phyloP scores from a whole-genome alignment of 768 basidiomycete genomes.

The Auricularia cornea region DNA sequence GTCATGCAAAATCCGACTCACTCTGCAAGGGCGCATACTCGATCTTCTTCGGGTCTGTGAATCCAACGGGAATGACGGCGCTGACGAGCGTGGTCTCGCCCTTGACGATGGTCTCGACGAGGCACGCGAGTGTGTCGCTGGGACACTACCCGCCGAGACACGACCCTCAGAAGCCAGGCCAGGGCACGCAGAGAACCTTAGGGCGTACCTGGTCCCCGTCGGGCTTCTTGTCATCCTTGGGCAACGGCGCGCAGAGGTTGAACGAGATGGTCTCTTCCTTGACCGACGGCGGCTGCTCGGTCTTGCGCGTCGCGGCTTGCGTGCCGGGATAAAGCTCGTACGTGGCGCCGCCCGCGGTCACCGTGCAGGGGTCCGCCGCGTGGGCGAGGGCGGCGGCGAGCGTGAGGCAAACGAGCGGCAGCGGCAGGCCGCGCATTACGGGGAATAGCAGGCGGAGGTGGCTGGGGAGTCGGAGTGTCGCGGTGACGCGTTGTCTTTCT shows the following conservation, averaged over 20 bases:
- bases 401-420: neutral
- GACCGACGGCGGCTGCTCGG: conserved; percentile 54
- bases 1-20: conserved; percentile 5
- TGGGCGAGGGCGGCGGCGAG: neutral
- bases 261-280: conserved; percentile 54
- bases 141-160: too few species aligned
- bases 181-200: neutral
- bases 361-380: neutral
- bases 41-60: conserved; percentile 22
- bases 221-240: conserved; percentile 34
- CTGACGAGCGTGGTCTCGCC: conserved; percentile 48
- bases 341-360: conserved; percentile 37
- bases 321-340: conserved; percentile 37
- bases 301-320: conserved; percentile 41
- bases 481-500: neutral
- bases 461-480: conserved; percentile 4
- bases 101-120: conserved; percentile 60
- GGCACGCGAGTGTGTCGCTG: conserved; percentile 69
- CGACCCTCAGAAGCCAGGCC: neutral
- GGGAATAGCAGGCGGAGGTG: neutral
- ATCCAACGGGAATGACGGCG: conserved; percentile 68
- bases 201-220: conserved; percentile 62
- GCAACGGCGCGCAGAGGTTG: conserved; percentile 58
- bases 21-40: conserved; percentile 13
- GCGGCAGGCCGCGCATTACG: neutral